Evolutionary conservation across 169 alveolate species (phyloP).

Genomic region (Eimeria tenella): DNA sequence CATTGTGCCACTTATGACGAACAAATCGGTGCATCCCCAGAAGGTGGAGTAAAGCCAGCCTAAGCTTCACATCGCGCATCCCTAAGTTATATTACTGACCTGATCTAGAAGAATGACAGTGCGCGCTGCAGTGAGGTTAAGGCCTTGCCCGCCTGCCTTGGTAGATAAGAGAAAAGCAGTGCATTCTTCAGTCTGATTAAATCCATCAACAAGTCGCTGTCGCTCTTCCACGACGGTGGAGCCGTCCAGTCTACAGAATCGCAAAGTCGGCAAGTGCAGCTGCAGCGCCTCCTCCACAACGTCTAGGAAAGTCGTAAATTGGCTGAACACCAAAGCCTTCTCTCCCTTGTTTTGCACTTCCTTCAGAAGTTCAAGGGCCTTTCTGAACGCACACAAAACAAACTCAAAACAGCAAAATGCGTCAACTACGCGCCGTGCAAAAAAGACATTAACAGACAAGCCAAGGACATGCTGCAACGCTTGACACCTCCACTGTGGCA

Average conservation of each 20-base stretch:
- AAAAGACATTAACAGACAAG: not conserved
- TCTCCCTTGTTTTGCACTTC: slow-evolving; percentile 84
- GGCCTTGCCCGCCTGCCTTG: slow-evolving; percentile 99
- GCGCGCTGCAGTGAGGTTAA: slow-evolving; percentile 98
- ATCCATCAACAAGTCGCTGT: slow-evolving; percentile 87
- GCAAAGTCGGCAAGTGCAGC: slow-evolving; percentile 54
- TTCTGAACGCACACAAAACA: slow-evolving; percentile 65
- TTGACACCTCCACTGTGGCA: too few relatives aligned
- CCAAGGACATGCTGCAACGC: too few relatives aligned
- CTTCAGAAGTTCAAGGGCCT: slow-evolving; percentile 81
- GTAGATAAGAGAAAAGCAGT: slow-evolving; percentile 97
- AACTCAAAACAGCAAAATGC: not conserved
- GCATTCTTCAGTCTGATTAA: slow-evolving; percentile 90
- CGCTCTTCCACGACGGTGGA: slow-evolving; percentile 96
- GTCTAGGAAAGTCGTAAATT: slow-evolving; percentile 94
- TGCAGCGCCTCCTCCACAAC: slow-evolving; percentile 91
- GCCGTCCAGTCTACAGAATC: slow-evolving; percentile 95
- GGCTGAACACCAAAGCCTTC: slow-evolving; percentile 95
- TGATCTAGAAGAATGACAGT: slow-evolving; percentile 97
- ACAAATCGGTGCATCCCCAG: too few relatives aligned
- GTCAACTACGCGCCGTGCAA: not conserved
- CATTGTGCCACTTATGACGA: too few relatives aligned
- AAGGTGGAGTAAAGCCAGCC: too few relatives aligned
- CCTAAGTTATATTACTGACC: slow-evolving; percentile 28
- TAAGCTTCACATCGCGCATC: too few relatives aligned